Conservation (phyloP, 2,329 filamentous ascomycete species). For the Venturia oleaginea region DNA sequence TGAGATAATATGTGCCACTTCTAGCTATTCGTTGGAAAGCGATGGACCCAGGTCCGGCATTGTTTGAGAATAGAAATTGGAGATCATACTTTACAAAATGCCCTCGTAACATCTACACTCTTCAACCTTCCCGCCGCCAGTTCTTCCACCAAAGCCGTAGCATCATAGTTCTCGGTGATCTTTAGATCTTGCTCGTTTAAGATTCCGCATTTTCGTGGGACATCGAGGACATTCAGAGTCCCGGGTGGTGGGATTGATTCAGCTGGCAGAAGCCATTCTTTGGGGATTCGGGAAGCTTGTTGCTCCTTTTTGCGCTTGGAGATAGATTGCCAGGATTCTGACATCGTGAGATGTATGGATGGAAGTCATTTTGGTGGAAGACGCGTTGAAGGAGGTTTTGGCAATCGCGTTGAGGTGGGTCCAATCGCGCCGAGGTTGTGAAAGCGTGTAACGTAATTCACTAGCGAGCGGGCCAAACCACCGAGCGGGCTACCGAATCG, state of each 20-base stretch:
- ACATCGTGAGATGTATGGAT: conserved; percentile 19
- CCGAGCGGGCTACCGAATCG: too few relatives aligned
- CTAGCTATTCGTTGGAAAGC: too few relatives aligned
- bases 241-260: conserved; percentile 20
- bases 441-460: neutral
- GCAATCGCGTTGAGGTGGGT: neutral
- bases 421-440: neutral
- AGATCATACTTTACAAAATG: conserved; percentile 35
- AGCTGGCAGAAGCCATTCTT: conserved; percentile 33
- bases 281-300: conserved; percentile 33
- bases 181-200: conserved; percentile 41
- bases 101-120: conserved; percentile 30
- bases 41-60: too few relatives aligned
- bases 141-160: conserved; percentile 29
- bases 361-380: neutral
- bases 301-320: conserved; percentile 35
- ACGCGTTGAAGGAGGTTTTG: neutral
- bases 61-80: neutral
- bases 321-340: conserved; percentile 31
- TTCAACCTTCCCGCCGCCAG: conserved; percentile 28
- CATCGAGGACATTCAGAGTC: conserved; percentile 34
- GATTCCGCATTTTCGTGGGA: conserved; percentile 45
- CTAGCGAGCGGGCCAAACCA: too few relatives aligned
- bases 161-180: conserved; percentile 48
- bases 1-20: too few relatives aligned